Conservation (phyloP, 371 early-diverging fungal genomes). For the Mucor lusitanicus region DNA sequence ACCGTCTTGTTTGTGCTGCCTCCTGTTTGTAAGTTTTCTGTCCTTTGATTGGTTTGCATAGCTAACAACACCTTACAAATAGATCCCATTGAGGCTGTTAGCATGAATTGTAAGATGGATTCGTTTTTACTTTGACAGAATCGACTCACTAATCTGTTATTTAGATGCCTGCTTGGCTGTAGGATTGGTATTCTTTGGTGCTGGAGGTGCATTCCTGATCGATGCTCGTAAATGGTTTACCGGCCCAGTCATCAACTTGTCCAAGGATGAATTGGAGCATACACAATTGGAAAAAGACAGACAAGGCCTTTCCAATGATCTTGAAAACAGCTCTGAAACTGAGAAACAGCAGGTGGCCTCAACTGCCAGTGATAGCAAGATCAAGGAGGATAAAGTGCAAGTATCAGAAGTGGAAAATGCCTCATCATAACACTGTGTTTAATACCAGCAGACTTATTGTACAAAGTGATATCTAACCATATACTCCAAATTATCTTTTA, state of each 20-base stretch:
- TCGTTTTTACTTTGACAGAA: not conserved
- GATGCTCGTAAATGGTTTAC: constrained; percentile 54
- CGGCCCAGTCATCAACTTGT: constrained; percentile 37
- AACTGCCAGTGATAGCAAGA: not conserved
- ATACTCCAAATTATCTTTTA: too few species aligned
- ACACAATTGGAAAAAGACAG: constrained; percentile 34
- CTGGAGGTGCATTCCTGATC: constrained; percentile 43
- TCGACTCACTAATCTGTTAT: not conserved
- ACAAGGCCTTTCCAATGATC: not conserved
- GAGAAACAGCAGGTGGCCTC: not conserved
- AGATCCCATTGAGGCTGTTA: constrained; percentile 50
- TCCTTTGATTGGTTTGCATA: not conserved
- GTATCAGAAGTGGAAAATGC: not conserved
- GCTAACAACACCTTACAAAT: not conserved
- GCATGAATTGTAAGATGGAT: constrained; percentile 52
- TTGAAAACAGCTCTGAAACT: not conserved
- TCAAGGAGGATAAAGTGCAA: not conserved
- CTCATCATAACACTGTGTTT: not conserved
- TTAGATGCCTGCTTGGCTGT: constrained; percentile 46
- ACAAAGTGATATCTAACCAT: too few species aligned
- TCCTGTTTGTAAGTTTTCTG: constrained; percentile 22
- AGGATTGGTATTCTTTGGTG: constrained; percentile 42
- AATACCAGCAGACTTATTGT: too few species aligned
- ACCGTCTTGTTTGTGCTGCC: constrained; percentile 62
- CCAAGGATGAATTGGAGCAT: constrained; percentile 29